These are phyloP conservation scores for Fusarium burgessii DNA, from an alignment of 2,329 filamentous ascomycete genomes.

Conservation along the genomic window DNA sequence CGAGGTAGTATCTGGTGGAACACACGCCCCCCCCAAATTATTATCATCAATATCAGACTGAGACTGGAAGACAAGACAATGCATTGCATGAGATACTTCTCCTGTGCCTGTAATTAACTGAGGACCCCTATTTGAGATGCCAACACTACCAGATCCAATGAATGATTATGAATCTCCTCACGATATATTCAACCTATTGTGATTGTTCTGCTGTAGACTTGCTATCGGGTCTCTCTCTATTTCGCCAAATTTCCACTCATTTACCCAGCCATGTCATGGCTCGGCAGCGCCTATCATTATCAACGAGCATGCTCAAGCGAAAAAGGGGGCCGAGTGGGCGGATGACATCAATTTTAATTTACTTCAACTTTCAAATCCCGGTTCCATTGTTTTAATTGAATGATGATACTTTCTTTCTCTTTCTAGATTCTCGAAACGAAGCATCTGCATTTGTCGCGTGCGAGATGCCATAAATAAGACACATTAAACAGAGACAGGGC, in stretches of 20 bases:
- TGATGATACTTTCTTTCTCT: not conserved
- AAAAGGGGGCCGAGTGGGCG: conserved; percentile 41
- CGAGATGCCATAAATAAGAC: not conserved
- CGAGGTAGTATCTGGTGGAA: conserved; percentile 19
- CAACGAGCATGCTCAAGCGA: conserved; percentile 29
- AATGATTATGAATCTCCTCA: not conserved
- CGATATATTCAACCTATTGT: not conserved
- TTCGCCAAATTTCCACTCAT: conserved; percentile 39
- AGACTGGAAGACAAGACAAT: not conserved
- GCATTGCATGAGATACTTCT: conserved; percentile 12
- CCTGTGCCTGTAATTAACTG: conserved; percentile 19
- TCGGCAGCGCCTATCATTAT: conserved; percentile 44
- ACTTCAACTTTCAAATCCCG: conserved; percentile 16
- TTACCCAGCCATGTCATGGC: conserved; percentile 32
- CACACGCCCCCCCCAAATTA: conserved; percentile 8
- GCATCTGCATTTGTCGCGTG: conserved; percentile 7
- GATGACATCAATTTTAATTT: conserved; percentile 49
- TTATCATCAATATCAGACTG: conserved; percentile 7
- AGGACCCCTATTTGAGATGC: conserved; percentile 5
- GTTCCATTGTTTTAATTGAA: conserved; percentile 5
- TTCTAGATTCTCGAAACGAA: not conserved
- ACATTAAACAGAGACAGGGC: not conserved
- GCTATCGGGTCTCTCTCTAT: not conserved
- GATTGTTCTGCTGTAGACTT: not conserved
- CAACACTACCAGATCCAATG: not conserved